phyloP scores from a whole-genome alignment of 73 alveolate genomes.

The Strombidium stylifer region DNA sequence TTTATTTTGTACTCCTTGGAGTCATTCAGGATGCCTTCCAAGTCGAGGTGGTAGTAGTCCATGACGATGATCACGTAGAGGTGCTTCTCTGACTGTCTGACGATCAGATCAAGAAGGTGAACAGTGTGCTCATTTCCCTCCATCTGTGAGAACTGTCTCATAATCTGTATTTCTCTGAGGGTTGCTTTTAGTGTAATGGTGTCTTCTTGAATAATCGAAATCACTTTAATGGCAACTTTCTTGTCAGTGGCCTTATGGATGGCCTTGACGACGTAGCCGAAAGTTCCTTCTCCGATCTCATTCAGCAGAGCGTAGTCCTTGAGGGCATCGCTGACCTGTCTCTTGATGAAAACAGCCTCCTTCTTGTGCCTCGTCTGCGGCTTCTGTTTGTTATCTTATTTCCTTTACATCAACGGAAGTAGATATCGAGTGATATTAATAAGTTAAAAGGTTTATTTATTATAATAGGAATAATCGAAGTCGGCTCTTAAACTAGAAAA shows the following conservation, averaged over 20 bases:
- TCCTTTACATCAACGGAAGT: too few relatives aligned
- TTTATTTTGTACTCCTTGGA: constrained; percentile 75
- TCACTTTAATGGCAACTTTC: constrained; percentile 78
- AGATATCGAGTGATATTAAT: too few relatives aligned
- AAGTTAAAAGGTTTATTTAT: too few relatives aligned
- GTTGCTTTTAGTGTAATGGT: not conserved
- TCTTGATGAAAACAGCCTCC: too few relatives aligned
- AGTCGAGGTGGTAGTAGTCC: constrained; percentile 90
- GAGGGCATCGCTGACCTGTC: too few relatives aligned
- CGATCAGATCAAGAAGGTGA: constrained; percentile 73
- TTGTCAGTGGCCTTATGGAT: constrained; percentile 76
- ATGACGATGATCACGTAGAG: constrained; percentile 74
- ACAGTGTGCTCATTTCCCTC: constrained; percentile 75
- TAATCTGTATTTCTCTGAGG: constrained; percentile 69
- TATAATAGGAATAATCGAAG: too few relatives aligned
- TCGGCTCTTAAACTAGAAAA: too few relatives aligned
- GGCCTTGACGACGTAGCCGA: constrained; percentile 81
- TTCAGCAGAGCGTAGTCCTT: constrained; percentile 72
- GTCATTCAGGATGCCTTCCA: constrained; percentile 80
- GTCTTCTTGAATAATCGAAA: constrained; percentile 50
- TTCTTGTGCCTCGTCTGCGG: too few relatives aligned
- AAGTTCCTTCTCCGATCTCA: constrained; percentile 85
- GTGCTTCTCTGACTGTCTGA: constrained; percentile 48
- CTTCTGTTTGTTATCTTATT: too few relatives aligned
- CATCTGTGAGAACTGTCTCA: constrained; percentile 62